A percentile compares a stretch with the other conserved stretches of the same genome.
phyloP scores from a whole-genome alignment of 2,329 filamentous ascomycete genomes.

The Byssothecium circinans region DNA sequence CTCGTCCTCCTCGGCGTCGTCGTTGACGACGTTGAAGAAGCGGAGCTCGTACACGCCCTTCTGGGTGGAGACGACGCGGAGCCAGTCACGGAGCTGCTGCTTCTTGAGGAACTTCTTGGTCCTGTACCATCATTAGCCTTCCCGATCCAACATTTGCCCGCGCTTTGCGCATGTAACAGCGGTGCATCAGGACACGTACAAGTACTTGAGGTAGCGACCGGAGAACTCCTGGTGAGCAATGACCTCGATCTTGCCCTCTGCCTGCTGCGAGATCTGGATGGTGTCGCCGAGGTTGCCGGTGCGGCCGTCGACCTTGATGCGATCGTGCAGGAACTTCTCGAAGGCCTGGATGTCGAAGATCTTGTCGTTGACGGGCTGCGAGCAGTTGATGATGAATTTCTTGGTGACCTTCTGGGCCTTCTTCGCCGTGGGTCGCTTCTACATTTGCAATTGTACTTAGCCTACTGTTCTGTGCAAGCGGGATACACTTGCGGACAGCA shows the following conservation, averaged over 20 bases:
- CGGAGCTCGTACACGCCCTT: conserved; percentile 99
- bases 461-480: conserved; percentile 77
- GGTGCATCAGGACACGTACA: conserved; percentile 64
- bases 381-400: conserved; percentile 99
- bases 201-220: conserved; percentile 99
- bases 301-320: conserved; percentile 99
- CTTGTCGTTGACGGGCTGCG: conserved; percentile 97
- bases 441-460: conserved; percentile 66
- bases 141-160: background rate
- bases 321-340: conserved; percentile 99
- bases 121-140: conserved; percentile 53
- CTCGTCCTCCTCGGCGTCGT: conserved; percentile 96
- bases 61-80: conserved; percentile 96
- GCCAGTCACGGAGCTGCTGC: conserved; percentile 99
- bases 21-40: conserved; percentile 99
- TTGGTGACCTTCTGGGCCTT: conserved; percentile 74
- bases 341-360: conserved; percentile 99
- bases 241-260: conserved; percentile 98
- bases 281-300: conserved; percentile 96
- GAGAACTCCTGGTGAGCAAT: conserved; percentile 97
- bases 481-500: conserved; percentile 72
- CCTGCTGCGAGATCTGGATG: conserved; percentile 85
- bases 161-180: too few species aligned
- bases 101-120: conserved; percentile 99
- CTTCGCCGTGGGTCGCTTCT: conserved; percentile 61